A percentile compares a stretch with the other conserved stretches of the same genome.
Evolutionary conservation across 2,329 filamentous ascomycete species (phyloP).

Genomic region (Fusarium hostae): DNA sequence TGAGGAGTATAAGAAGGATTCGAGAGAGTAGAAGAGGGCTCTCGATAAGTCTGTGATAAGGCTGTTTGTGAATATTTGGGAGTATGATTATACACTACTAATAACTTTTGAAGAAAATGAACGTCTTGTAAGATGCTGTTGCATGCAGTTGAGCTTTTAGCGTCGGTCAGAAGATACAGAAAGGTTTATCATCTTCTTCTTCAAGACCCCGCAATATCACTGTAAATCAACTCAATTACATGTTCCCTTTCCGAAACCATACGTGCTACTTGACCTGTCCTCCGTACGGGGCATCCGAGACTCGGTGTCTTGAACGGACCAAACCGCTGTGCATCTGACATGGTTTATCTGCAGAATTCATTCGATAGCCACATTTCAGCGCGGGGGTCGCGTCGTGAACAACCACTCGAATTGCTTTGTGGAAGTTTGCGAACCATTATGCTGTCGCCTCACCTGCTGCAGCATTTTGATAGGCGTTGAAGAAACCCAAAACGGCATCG

Average conservation of each 20-base stretch:
- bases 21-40: no score
- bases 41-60: neutral
- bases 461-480: slow-evolving; percentile 18
- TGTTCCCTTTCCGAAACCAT: neutral
- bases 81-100: neutral
- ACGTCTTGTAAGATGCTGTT: neutral
- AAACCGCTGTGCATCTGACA: slow-evolving; percentile 12
- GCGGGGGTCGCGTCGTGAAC: slow-evolving; percentile 24
- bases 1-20: no score
- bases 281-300: neutral
- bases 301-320: neutral
- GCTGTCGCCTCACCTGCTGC: slow-evolving; percentile 21
- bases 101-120: neutral
- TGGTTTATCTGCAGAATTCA: slow-evolving; percentile 14
- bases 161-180: no score
- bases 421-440: slow-evolving; percentile 34
- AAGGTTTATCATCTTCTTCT: no score
- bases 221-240: neutral
- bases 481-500: slow-evolving; percentile 20
- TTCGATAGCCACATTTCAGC: slow-evolving; percentile 1
- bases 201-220: no score
- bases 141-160: neutral
- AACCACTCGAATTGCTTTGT: slow-evolving; percentile 25
- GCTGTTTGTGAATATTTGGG: neutral
- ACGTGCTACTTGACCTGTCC: neutral